A percentile compares a stretch with the other conserved stretches of the same genome.
phyloP scores from a whole-genome alignment of 2,329 filamentous ascomycete species.

The Periconia macrospinosa region DNA sequence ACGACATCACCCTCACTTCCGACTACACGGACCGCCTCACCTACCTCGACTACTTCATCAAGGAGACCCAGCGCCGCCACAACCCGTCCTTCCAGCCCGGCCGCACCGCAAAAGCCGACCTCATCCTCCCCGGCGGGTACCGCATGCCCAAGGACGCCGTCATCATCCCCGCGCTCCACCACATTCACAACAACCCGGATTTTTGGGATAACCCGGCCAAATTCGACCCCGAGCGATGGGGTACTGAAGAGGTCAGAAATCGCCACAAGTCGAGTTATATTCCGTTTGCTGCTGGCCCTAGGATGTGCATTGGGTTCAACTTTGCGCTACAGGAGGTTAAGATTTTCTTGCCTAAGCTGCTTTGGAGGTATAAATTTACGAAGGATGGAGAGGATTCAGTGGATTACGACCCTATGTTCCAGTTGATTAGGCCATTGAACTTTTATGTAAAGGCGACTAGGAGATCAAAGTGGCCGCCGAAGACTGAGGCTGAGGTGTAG shows the following conservation, averaged over 20 bases:
- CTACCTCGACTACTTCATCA: constrained; percentile 62
- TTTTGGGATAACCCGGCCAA: constrained; percentile 61
- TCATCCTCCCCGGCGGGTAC: constrained; percentile 63
- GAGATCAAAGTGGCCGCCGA: constrained; percentile 53
- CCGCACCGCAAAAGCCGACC: constrained; percentile 58
- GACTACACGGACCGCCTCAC: constrained; percentile 46
- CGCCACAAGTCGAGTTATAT: constrained; percentile 53
- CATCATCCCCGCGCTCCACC: constrained; percentile 54
- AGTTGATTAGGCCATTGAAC: constrained; percentile 60
- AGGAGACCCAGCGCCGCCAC: constrained; percentile 63
- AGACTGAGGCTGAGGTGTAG: constrained; percentile 11
- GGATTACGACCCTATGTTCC: constrained; percentile 63
- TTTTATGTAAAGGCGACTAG: constrained; percentile 56
- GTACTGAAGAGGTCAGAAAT: constrained; percentile 50
- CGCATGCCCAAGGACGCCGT: constrained; percentile 55
- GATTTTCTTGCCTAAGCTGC: constrained; percentile 59
- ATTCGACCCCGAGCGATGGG: constrained; percentile 65
- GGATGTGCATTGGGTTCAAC: constrained; percentile 67
- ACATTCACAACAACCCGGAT: constrained; percentile 55
- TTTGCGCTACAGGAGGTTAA: constrained; percentile 65
- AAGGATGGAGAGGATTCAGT: constrained; percentile 55
- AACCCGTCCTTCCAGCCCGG: constrained; percentile 65
- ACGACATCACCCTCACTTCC: constrained; percentile 37
- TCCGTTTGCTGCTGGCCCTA: constrained; percentile 60
- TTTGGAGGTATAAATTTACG: constrained; percentile 61